Evolutionary conservation across 352 stramenopile genomes (phyloP).

Genomic region (Pythium vanterpoolii): DNA sequence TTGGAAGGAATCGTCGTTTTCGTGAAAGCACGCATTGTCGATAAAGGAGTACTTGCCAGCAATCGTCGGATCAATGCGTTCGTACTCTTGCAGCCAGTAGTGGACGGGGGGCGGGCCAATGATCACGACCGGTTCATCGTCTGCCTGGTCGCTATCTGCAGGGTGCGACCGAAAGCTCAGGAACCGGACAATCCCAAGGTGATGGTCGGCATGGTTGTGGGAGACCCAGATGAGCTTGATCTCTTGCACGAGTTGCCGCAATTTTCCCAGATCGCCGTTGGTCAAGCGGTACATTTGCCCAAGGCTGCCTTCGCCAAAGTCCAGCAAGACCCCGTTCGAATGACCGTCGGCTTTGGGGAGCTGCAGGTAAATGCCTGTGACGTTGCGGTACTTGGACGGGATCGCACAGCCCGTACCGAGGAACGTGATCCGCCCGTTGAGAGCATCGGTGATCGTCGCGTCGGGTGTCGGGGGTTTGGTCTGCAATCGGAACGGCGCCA

Average conservation of each 20-base stretch:
- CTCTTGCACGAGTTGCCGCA: slow-evolving; percentile 54
- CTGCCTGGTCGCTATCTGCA: slow-evolving; percentile 17
- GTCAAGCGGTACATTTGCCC: slow-evolving; percentile 88
- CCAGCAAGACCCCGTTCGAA: slow-evolving; percentile 87
- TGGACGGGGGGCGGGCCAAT: slow-evolving; percentile 90
- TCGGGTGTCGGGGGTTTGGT: background rate
- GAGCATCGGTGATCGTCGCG: slow-evolving; percentile 1
- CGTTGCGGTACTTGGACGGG: slow-evolving; percentile 98
- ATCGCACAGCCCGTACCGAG: slow-evolving; percentile 96
- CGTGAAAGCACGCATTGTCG: slow-evolving; percentile 85
- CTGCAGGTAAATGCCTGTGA: slow-evolving; percentile 93
- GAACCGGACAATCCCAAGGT: slow-evolving; percentile 92
- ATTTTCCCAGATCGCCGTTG: slow-evolving; percentile 31
- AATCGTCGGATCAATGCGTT: slow-evolving; percentile 69
- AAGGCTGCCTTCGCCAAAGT: slow-evolving; percentile 96
- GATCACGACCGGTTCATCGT: slow-evolving; percentile 74
- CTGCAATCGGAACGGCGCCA: slow-evolving; percentile 21
- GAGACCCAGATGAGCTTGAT: slow-evolving; percentile 96
- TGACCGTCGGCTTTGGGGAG: slow-evolving; percentile 22
- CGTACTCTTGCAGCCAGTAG: slow-evolving; percentile 92
- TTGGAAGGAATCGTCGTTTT: slow-evolving; percentile 36
- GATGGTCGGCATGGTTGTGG: slow-evolving; percentile 97
- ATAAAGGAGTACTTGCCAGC: slow-evolving; percentile 86
- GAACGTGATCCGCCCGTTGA: slow-evolving; percentile 84
- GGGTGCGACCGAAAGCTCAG: slow-evolving; percentile 60